Conservation (phyloP, 176 grass and related monocot genomes). For the Cenchrus americanus region DNA sequence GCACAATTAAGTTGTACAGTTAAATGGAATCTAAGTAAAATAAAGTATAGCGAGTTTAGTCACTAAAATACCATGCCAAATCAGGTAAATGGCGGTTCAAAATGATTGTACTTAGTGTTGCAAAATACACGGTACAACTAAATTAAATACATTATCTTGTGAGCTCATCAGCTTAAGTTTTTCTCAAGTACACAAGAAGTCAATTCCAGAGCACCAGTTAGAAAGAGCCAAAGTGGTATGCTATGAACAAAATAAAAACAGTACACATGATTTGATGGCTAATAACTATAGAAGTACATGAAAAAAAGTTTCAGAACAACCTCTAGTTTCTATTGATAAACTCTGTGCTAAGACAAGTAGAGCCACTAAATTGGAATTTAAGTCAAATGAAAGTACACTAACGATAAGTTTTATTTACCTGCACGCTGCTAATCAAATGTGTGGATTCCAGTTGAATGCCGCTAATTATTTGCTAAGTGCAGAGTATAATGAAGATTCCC, state of each 20-base stretch:
- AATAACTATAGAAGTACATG: conserved; percentile 14
- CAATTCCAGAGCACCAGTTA: conserved; percentile 5
- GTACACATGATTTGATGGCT: neutral
- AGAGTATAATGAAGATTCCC: neutral
- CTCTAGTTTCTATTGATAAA: neutral
- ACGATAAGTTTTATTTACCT: neutral
- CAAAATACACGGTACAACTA: neutral
- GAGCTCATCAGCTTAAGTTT: neutral
- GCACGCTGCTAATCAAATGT: conserved; percentile 11
- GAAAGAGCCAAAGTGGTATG: neutral
- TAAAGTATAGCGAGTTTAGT: neutral
- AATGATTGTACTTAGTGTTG: conserved; percentile 11
- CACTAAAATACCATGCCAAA: neutral
- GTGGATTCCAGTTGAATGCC: conserved; percentile 30
- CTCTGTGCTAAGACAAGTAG: conserved; percentile 9
- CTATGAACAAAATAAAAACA: neutral
- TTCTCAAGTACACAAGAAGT: conserved; percentile 17
- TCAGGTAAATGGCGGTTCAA: neutral
- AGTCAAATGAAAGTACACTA: conserved; percentile 20
- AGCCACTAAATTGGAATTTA: neutral
- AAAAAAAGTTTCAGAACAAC: conserved; percentile 21
- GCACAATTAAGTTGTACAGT: neutral
- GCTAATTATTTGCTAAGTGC: conserved; percentile 23
- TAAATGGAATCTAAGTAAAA: neutral
- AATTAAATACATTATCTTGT: conserved; percentile 14